A percentile compares a stretch with the other conserved stretches of the same genome.
phyloP scores from a whole-genome alignment of 2,329 filamentous ascomycete species.

The Penicillium sumatraense region DNA sequence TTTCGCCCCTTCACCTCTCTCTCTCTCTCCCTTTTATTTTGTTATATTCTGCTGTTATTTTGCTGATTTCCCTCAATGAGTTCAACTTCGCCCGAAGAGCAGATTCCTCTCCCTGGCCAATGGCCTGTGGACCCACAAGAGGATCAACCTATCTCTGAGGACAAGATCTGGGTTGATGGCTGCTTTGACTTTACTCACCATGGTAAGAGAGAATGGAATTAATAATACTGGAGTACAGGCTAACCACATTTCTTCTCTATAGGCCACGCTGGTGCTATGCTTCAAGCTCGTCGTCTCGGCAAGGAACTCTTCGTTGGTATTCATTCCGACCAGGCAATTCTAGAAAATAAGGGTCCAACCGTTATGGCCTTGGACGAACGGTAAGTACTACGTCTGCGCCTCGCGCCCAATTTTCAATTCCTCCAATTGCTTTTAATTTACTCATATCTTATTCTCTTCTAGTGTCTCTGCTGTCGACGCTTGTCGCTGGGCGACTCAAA shows the following conservation, averaged over 20 bases:
- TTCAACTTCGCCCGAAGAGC: conserved; percentile 30
- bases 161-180: conserved; percentile 95
- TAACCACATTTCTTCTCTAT: too few relatives aligned
- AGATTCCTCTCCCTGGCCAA: conserved; percentile 57
- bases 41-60: too few relatives aligned
- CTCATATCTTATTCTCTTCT: neutral
- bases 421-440: neutral
- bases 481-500: conserved; percentile 89
- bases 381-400: conserved; percentile 44
- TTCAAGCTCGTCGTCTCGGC: conserved; percentile 91
- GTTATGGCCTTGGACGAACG: conserved; percentile 95
- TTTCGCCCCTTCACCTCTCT: neutral
- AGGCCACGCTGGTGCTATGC: conserved; percentile 96
- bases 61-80: conserved; percentile 22
- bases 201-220: conserved; percentile 63
- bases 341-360: conserved; percentile 96
- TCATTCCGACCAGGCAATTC: conserved; percentile 92
- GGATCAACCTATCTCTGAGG: conserved; percentile 61
- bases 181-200: conserved; percentile 99
- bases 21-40: neutral
- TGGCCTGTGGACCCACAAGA: conserved; percentile 71
- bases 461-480: conserved; percentile 89
- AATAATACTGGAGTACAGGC: too few relatives aligned
- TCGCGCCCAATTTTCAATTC: neutral
- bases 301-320: conserved; percentile 88